Conservation (phyloP, 2,329 filamentous ascomycete genomes). For the Coleophoma cylindrospora region DNA sequence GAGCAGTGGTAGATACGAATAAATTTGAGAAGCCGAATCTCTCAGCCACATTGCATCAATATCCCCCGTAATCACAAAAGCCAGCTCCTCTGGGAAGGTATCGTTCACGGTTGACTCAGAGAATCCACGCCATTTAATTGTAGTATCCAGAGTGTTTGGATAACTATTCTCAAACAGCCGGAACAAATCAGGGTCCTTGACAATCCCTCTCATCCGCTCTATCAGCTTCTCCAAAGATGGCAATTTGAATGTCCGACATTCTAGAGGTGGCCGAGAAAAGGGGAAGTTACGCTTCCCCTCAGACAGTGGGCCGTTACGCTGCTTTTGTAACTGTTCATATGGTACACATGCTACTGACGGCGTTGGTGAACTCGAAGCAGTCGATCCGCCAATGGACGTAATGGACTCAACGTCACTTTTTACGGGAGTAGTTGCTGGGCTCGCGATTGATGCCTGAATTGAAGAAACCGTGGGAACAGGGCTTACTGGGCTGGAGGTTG, state of each 20-base stretch:
- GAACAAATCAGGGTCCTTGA: slow-evolving; percentile 71
- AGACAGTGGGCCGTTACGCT: slow-evolving; percentile 17
- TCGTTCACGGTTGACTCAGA: slow-evolving; percentile 25
- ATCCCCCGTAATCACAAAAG: slow-evolving; percentile 53
- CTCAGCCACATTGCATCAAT: slow-evolving; percentile 85
- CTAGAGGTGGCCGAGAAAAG: slow-evolving; percentile 69
- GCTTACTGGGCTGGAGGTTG: no score
- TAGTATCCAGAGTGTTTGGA: slow-evolving; percentile 72
- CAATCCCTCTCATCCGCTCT: slow-evolving; percentile 58
- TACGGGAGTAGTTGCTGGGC: no score
- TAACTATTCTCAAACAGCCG: slow-evolving; percentile 69
- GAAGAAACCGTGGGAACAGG: no score
- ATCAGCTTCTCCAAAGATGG: slow-evolving; percentile 74
- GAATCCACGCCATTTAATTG: slow-evolving; percentile 62
- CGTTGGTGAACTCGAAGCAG: no score
- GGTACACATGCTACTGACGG: slow-evolving; percentile 6
- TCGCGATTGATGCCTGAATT: no score
- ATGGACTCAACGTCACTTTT: no score
- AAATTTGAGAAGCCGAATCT: slow-evolving; percentile 74
- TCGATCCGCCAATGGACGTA: no score
- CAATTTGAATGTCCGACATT: slow-evolving; percentile 78
- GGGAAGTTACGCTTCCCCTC: slow-evolving; percentile 67
- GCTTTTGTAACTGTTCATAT: slow-evolving; percentile 15
- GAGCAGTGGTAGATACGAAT: slow-evolving; percentile 63
- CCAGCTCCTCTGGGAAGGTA: slow-evolving; percentile 48